phyloP scores from a whole-genome alignment of 805 yeast genomes.

The Myxozyma geophila region DNA sequence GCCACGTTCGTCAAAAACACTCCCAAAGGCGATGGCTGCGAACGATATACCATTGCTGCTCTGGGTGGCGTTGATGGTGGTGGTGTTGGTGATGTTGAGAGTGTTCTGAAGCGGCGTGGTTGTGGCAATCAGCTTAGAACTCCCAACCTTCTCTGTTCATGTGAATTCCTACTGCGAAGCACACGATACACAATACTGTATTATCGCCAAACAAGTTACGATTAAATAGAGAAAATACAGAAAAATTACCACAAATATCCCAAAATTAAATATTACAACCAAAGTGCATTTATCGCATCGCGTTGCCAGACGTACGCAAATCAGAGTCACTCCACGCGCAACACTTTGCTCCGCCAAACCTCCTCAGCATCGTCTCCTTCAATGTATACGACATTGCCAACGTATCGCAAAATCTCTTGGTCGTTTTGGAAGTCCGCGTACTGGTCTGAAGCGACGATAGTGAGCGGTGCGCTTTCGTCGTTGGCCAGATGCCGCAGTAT shows the following conservation, averaged over 20 bases:
- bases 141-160: too few species aligned
- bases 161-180: too few species aligned
- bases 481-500: constrained; percentile 29
- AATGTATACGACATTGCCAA: constrained; percentile 26
- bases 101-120: not conserved
- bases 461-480: constrained; percentile 18
- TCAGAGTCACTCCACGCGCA: not conserved
- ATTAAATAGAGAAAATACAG: too few species aligned
- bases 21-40: too few species aligned
- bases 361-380: constrained; percentile 7
- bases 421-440: constrained; percentile 11
- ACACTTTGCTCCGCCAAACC: constrained; percentile 8
- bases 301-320: not conserved
- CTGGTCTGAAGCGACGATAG: constrained; percentile 19
- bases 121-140: too few species aligned
- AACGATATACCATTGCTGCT: too few species aligned
- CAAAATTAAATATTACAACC: too few species aligned
- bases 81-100: not conserved
- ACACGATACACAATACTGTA: too few species aligned
- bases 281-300: too few species aligned
- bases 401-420: constrained; percentile 19
- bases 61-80: not conserved
- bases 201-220: too few species aligned
- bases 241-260: too few species aligned
- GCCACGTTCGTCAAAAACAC: too few species aligned